Evolutionary conservation across 2,329 filamentous ascomycete species (phyloP), one percentile per base, ranked within the genome.

Genomic region (Didymosphaeria variabile): DNA sequence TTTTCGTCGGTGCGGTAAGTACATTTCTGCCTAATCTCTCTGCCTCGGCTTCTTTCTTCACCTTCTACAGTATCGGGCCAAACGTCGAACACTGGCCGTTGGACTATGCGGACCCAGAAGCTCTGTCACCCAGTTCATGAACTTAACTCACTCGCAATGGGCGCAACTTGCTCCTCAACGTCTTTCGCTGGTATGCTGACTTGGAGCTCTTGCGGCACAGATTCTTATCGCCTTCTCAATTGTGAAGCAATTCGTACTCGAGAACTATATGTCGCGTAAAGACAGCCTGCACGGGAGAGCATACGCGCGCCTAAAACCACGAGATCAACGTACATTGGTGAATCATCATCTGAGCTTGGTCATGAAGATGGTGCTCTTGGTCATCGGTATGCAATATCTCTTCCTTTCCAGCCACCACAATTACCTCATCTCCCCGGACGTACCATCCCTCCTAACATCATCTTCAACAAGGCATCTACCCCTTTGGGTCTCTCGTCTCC

Each of bases 301-400:
- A 15, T 58, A 46, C 26, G 26, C 23, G 10, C 46, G 47, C 36
- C 31, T 58, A 4, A 51, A 15, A 3, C 55, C 46, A 15, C 23
- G 55, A 8, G 47, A 58, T 40, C 55, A 58, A 34, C 32, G 55
- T 21, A 58, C 55, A 26, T 17, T 58, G 21, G 55, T 58, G 10
- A 58, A 58, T n/a, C 55, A 58, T 32, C 46, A 58, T 36, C 23
- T 58, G n/a, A 51, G 46, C 5, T 49, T 58, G 9, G 23, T 19
- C 15, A 40, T 52, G 12, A 58, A 58, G 26, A 13, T 34, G 12
- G 15, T 44, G 8, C 21, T 58, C 23, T 38, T 58, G 13, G 3
- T 58, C 13, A 21, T 58, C 26, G 55, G 55, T 58, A 58, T 34
- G 34, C 8, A n/a, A 17, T 34, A 5, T 26, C 46, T 21, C n/a